A percentile compares a stretch with the other conserved stretches of the same genome.
Evolutionary conservation across 768 basidiomycete genomes (phyloP).

Genomic region (Mycena vulgaris): DNA sequence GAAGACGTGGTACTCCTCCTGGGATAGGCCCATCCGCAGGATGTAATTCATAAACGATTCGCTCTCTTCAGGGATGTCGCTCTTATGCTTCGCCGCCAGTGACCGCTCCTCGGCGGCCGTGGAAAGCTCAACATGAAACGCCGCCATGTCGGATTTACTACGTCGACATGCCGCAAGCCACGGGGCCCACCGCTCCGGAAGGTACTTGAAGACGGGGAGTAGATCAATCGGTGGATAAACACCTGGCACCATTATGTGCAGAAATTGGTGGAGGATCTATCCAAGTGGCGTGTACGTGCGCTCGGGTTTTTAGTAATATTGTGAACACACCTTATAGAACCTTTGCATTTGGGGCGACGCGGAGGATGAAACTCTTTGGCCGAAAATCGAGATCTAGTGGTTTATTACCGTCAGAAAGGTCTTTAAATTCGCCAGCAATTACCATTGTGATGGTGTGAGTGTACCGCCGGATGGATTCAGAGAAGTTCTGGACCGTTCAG

Average conservation of each 20-base stretch:
- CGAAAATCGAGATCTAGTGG: not conserved
- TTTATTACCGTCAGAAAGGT: not conserved
- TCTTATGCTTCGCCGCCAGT: not conserved
- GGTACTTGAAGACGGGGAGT: not conserved
- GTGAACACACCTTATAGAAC: not conserved
- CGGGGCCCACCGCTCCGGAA: slow-evolving; percentile 12
- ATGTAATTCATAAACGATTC: slow-evolving; percentile 17
- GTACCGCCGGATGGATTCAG: slow-evolving; percentile 10
- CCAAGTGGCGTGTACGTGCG: not conserved
- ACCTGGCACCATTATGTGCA: slow-evolving; percentile 14
- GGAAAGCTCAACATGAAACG: slow-evolving; percentile 5
- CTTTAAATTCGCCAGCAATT: not conserved
- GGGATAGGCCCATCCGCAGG: not conserved
- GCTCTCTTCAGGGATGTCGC: not conserved
- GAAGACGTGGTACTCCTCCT: slow-evolving; percentile 4
- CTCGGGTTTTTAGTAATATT: not conserved
- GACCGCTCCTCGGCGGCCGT: not conserved
- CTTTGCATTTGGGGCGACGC: not conserved
- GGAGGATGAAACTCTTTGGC: not conserved
- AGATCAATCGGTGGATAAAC: slow-evolving; percentile 8
- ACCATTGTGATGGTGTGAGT: slow-evolving; percentile 15
- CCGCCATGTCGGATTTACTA: slow-evolving; percentile 9
- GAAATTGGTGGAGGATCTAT: slow-evolving; percentile 16
- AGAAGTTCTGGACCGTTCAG: not conserved
- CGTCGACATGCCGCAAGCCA: slow-evolving; percentile 17